These are phyloP conservation scores for Aspergillus eucalypticola DNA, from an alignment of 2,329 filamentous ascomycete genomes.

Conservation along the genomic window DNA sequence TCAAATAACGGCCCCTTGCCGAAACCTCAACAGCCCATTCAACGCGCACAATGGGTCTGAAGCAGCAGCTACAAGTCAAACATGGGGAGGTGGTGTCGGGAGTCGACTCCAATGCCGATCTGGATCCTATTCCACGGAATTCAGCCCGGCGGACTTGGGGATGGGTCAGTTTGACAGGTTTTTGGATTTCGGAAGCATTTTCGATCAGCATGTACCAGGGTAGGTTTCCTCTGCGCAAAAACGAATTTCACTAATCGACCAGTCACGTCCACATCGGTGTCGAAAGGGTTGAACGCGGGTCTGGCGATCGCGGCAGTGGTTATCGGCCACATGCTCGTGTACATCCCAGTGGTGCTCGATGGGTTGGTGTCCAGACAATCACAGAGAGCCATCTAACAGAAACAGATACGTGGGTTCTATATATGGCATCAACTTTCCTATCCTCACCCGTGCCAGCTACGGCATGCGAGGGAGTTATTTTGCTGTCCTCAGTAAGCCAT, in stretches of 20 bases:
- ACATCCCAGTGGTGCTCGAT: constrained; percentile 14
- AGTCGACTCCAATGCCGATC: constrained; percentile 14
- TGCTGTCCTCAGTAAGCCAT: constrained; percentile 13
- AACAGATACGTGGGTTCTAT: constrained; percentile 15
- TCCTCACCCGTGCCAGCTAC: constrained; percentile 17
- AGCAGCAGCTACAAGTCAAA: constrained; percentile 14
- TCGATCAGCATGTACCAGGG: constrained; percentile 20
- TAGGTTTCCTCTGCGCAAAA: background rate
- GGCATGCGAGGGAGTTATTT: constrained; percentile 17
- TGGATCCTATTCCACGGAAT: constrained; percentile 13
- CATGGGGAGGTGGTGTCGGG: constrained; percentile 13
- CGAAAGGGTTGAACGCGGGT: constrained; percentile 13
- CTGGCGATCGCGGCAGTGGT: constrained; percentile 16
- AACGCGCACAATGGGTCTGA: constrained; percentile 12
- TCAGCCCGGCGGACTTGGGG: constrained; percentile 14
- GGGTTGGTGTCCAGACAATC: background rate
- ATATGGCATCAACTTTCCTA: constrained; percentile 18
- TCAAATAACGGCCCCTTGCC: background rate
- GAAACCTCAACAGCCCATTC: background rate
- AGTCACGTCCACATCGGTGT: constrained; percentile 16
- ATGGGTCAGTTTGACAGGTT: constrained; percentile 15
- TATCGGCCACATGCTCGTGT: constrained; percentile 14
- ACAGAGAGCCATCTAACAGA: background rate
- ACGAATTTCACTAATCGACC: background rate
- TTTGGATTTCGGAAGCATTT: constrained; percentile 18